A percentile compares a stretch with the other conserved stretches of the same genome.
Evolutionary conservation across 2,329 filamentous ascomycete species (phyloP).

Genomic region (Beauveria rudraprayagi): DNA sequence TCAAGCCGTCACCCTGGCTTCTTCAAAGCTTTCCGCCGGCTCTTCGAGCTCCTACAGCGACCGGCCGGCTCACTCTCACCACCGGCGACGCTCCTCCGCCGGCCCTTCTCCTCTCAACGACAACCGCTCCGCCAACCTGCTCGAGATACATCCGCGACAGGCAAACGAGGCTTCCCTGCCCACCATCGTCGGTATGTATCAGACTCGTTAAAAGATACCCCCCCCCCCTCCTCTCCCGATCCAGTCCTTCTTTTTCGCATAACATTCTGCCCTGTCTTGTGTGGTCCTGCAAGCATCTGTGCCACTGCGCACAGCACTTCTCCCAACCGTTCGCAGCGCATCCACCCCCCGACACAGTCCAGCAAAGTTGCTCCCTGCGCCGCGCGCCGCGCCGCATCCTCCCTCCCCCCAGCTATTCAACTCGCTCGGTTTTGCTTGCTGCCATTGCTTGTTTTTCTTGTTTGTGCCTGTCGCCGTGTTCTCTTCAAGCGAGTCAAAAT

Average conservation of each 20-base stretch:
- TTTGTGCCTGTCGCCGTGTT: neutral
- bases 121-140: slow-evolving; percentile 23
- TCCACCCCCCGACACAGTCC: neutral
- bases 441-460: neutral
- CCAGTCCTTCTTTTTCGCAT: neutral
- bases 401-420: neutral
- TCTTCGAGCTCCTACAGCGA: slow-evolving; percentile 48
- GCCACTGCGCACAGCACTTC: neutral
- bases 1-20: slow-evolving; percentile 39
- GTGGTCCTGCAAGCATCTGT: neutral
- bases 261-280: no score
- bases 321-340: neutral
- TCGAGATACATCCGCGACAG: slow-evolving; percentile 24
- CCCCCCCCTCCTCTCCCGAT: neutral
- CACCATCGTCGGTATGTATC: slow-evolving; percentile 44
- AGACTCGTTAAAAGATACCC: neutral
- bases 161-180: slow-evolving; percentile 32
- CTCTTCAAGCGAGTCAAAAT: neutral
- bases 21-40: slow-evolving; percentile 39
- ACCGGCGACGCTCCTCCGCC: slow-evolving; percentile 42
- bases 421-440: neutral
- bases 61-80: slow-evolving; percentile 38
- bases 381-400: neutral
- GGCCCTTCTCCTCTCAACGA: slow-evolving; percentile 23
- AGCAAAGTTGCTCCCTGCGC: neutral